phyloP scores from a whole-genome alignment of 306 rosid species.

The Morella rubra region DNA sequence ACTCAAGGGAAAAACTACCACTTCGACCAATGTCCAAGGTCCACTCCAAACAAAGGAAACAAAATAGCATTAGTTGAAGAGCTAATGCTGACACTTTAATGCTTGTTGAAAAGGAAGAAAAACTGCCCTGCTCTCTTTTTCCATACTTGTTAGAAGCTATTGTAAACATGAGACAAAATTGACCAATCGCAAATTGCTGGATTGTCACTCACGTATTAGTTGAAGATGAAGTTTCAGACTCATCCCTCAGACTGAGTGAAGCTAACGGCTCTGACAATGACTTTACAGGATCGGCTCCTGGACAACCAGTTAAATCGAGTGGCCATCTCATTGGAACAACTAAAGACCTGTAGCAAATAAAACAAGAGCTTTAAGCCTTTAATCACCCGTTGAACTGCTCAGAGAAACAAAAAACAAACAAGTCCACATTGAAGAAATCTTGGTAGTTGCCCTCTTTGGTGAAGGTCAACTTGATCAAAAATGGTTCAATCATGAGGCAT shows the following conservation, averaged over 20 bases:
- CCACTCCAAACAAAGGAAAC: background rate
- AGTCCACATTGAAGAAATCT: background rate
- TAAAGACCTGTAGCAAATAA: slow-evolving; percentile 16
- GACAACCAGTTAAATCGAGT: background rate
- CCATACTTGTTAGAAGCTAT: background rate
- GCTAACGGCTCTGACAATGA: slow-evolving; percentile 19
- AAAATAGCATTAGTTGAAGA: background rate
- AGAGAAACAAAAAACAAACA: background rate
- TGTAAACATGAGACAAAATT: background rate
- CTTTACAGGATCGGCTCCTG: background rate
- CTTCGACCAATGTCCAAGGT: background rate
- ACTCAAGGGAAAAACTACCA: background rate
- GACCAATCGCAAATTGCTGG: background rate
- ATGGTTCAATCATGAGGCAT: background rate
- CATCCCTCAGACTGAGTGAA: slow-evolving; percentile 21
- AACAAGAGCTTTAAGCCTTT: background rate
- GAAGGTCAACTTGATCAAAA: background rate
- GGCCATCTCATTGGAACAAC: slow-evolving; percentile 44
- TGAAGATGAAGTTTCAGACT: slow-evolving; percentile 8
- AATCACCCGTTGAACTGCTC: too few species aligned
- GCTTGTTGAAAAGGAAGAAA: background rate
- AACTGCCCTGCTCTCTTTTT: background rate
- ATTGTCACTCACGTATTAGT: slow-evolving; percentile 19
- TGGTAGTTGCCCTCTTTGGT: too few species aligned
- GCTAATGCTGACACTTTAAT: too few species aligned